Evolutionary conservation across 805 yeast genomes (phyloP).

Genomic region (Wickerhamomyces mucosus): DNA sequence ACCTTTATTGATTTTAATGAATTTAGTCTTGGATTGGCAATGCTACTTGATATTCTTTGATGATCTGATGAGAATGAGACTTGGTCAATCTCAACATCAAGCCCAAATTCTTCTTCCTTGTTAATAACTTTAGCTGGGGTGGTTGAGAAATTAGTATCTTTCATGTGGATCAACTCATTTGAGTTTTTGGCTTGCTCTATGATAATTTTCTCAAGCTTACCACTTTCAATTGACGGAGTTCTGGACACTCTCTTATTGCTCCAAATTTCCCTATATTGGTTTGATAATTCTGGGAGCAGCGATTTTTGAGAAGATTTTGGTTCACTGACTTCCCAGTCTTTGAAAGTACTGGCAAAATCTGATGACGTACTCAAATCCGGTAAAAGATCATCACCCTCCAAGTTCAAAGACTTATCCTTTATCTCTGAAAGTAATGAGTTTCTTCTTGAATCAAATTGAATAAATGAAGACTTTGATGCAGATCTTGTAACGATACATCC

Average conservation of each 20-base stretch:
- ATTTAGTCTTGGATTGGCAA: no score
- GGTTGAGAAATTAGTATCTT: no score
- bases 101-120: conserved; percentile 12
- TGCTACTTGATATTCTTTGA: no score
- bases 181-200: no score
- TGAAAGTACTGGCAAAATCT: conserved; percentile 37
- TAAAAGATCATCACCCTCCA: conserved; percentile 14
- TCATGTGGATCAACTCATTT: no score
- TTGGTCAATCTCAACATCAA: conserved; percentile 16
- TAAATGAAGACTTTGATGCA: conserved; percentile 14
- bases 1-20: no score
- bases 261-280: neutral
- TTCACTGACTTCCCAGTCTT: conserved; percentile 19
- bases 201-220: conserved; percentile 1
- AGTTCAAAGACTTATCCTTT: conserved; percentile 1
- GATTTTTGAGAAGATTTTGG: neutral
- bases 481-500: conserved; percentile 18
- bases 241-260: neutral
- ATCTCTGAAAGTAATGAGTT: conserved; percentile 7
- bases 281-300: conserved; percentile 1
- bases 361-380: conserved; percentile 41
- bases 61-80: conserved; percentile 7
- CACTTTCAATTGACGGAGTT: no score
- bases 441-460: conserved; percentile 14
- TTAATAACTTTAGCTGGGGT: no score